Percentiles rank a stretch among this genome's conserved stretches.
phyloP scores from a whole-genome alignment of 176 grass and related monocot species.

The Thalia dealbata region DNA sequence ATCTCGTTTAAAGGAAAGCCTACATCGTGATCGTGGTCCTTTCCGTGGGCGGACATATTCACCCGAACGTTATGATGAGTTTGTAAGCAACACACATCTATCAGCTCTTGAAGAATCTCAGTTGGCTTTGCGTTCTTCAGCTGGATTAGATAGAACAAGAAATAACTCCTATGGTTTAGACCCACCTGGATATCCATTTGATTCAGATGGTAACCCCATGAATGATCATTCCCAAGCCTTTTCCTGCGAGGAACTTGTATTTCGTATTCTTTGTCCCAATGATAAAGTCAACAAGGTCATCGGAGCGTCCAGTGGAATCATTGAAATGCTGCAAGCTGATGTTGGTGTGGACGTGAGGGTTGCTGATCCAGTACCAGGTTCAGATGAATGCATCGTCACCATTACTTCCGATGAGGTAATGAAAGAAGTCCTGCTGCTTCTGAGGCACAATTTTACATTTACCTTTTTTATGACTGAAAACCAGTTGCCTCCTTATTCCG shows the following conservation, averaged over 20 bases:
- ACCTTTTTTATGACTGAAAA: background rate
- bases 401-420: slow-evolving; percentile 90
- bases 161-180: slow-evolving; percentile 42
- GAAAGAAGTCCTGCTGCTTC: background rate
- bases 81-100: slow-evolving; percentile 33
- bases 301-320: slow-evolving; percentile 53
- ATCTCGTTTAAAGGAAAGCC: slow-evolving; percentile 85
- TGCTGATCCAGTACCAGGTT: slow-evolving; percentile 58
- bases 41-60: slow-evolving; percentile 61
- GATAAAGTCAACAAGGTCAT: slow-evolving; percentile 60
- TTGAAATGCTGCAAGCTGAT: slow-evolving; percentile 66
- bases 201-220: slow-evolving; percentile 57
- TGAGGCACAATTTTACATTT: background rate
- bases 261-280: slow-evolving; percentile 91
- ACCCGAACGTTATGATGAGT: slow-evolving; percentile 60
- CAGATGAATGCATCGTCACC: slow-evolving; percentile 60
- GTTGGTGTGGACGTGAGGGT: slow-evolving; percentile 83
- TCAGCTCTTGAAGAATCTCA: slow-evolving; percentile 51
- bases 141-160: slow-evolving; percentile 39
- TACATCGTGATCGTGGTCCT: slow-evolving; percentile 82
- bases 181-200: slow-evolving; percentile 57
- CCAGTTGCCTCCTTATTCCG: background rate
- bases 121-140: slow-evolving; percentile 18
- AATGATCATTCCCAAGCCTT: slow-evolving; percentile 43
- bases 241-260: slow-evolving; percentile 55